Conservation (phyloP, 1,284 basidiomycete genomes). For the Agaricales sp. region DNA sequence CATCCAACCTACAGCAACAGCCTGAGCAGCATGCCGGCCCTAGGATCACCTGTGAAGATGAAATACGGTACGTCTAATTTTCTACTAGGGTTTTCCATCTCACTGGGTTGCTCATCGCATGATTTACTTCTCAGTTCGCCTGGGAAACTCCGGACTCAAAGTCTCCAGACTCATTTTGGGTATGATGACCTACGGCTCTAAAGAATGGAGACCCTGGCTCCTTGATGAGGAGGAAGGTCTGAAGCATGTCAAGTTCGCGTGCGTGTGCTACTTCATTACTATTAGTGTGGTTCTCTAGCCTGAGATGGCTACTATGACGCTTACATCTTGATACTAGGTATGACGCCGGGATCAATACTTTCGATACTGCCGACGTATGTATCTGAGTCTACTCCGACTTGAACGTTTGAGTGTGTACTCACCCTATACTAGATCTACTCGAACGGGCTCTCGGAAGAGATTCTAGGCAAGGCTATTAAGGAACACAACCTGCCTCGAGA, state of each 20-base stretch:
- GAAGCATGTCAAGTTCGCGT: conserved; percentile 48
- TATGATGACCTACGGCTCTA: conserved; percentile 35
- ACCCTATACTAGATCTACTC: conserved; percentile 41
- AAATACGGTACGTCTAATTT: no score
- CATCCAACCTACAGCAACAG: no score
- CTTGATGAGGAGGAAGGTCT: conserved; percentile 46
- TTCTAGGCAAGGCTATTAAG: conserved; percentile 76
- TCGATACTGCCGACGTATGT: conserved; percentile 51
- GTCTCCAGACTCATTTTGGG: conserved; percentile 42
- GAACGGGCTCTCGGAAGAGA: conserved; percentile 62
- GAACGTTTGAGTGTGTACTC: not conserved
- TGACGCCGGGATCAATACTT: conserved; percentile 56
- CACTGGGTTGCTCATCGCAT: no score
- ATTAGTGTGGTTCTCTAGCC: not conserved
- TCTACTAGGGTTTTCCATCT: no score
- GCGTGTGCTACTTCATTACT: conserved; percentile 19
- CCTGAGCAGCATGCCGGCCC: no score
- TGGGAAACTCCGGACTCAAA: conserved; percentile 41
- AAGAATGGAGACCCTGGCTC: conserved; percentile 44
- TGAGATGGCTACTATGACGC: conserved; percentile 2
- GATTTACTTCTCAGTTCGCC: conserved; percentile 30
- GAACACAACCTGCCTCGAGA: conserved; percentile 60
- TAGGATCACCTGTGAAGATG: no score
- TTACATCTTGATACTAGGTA: conserved; percentile 23
- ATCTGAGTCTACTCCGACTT: not conserved